Conservation (phyloP, 164 flowering plant genomes). For the Vitis vinifera region ASM3070453v1 NC_081823.1:24595501-24596000, state of each 20-base stretch:
- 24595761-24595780: conserved; percentile 66
- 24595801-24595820: background rate
- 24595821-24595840: background rate
- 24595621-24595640: too few species aligned
- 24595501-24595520: too few species aligned
- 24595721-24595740: conserved; percentile 84
- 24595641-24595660: too few species aligned
- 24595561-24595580: too few species aligned
- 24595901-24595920: conserved; percentile 27
- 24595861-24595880: too few species aligned
- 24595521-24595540: too few species aligned
- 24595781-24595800: background rate
- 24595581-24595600: too few species aligned
- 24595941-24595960: conserved; percentile 57
- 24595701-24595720: conserved; percentile 85
- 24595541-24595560: too few species aligned
- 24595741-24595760: conserved; percentile 61
- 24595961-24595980: too few species aligned
- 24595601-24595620: too few species aligned
- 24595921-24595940: conserved; percentile 77
- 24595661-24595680: too few species aligned
- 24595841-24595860: background rate
- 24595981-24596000: too few species aligned
- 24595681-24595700: conserved; percentile 46
- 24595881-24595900: background rate